Evolutionary conservation across 2,329 filamentous ascomycete species (phyloP), one percentile per base, ranked within the genome.

Genomic region (Ambrosiella cleistominuta): DNA sequence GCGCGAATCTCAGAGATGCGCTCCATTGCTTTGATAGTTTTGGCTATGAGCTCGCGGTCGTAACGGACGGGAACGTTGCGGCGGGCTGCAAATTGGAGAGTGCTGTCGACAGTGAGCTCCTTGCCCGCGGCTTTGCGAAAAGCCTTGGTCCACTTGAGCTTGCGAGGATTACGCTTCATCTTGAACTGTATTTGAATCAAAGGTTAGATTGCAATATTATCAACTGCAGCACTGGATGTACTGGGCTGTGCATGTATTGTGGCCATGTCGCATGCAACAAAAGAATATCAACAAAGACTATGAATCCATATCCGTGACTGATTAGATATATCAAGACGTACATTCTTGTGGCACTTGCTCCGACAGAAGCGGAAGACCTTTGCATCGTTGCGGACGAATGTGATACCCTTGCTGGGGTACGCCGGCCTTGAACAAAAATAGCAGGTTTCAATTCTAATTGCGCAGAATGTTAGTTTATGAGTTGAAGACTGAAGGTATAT

Each of bases 151-250:
- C 91, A 96, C 72, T 89, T 93, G 65, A 97, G 81, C 72, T 96
- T 95, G 70, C 91, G 83, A 40, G 91, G 90, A 74, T 97, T 96
- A 64, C 93, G 84, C 85, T 95, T 95, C 88, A 95, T 95, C 74
- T 94, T 93, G 81, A 94, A 95, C 77, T 82, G 63, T 60, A 39
- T 40, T 11, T 9, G 11, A 38, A 8, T 11, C 2, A 12, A 47
- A 15, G 15, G 52, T 54, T 54, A 54, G 52, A 19, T 19, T 27
- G 27, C 40, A 5, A n/a, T 42, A 27, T 27, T 27, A 27, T 27
- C 27, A 27, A 27, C 27, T 27, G 27, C 3, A 27, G 27, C 3
- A 27, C 27, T 27, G 27, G 27, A 27, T 27, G 27, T 27, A 27
- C 27, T 27, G 27, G 27, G 27, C 27, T 27, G 27, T 3, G 3